These are phyloP conservation scores for Auxenochlorella protothecoides DNA, from an alignment of 139 green algal genomes.

Conservation along the genomic window DNA sequence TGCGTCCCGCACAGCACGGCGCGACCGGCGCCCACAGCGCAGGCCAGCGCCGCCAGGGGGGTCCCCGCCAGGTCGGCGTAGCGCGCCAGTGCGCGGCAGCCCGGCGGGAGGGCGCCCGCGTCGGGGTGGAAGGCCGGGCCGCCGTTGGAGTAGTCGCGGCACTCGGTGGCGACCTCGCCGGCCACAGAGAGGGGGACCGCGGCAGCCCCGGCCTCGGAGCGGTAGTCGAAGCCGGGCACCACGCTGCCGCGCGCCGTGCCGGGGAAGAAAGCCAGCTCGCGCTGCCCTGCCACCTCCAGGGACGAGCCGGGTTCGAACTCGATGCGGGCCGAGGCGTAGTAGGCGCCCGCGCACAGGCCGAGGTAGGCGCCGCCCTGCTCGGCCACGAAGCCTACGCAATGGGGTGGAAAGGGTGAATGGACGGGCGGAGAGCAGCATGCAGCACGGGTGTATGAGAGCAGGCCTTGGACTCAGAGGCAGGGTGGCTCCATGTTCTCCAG, in stretches of 20 bases:
- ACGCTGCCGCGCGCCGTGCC: constrained; percentile 32
- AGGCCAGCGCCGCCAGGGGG: constrained; percentile 3
- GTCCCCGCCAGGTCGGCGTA: constrained; percentile 11
- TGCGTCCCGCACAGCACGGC: constrained; percentile 42
- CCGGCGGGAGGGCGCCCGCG: too few species aligned
- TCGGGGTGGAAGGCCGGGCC: constrained; percentile 36
- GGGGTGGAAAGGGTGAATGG: constrained; percentile 13
- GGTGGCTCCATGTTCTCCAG: background rate
- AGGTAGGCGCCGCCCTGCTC: constrained; percentile 45
- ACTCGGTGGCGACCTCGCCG: background rate
- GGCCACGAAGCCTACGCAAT: constrained; percentile 25
- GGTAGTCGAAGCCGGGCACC: constrained; percentile 50
- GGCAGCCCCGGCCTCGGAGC: constrained; percentile 32
- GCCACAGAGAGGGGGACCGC: constrained; percentile 20
- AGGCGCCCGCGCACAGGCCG: constrained; percentile 62
- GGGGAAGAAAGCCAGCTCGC: constrained; percentile 58
- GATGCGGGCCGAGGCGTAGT: constrained; percentile 44
- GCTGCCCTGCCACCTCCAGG: constrained; percentile 41
- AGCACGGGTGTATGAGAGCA: background rate
- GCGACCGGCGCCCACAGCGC: constrained; percentile 4
- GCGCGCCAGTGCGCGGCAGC: constrained; percentile 1
- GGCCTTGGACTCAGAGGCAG: too few species aligned
- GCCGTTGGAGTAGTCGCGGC: constrained; percentile 55
- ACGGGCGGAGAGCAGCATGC: background rate
- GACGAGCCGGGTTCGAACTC: constrained; percentile 51